Evolutionary conservation across 2,329 filamentous ascomycete species (phyloP), one percentile per base, ranked within the genome.

Genomic region (Pestalotiopsis sp.): DNA sequence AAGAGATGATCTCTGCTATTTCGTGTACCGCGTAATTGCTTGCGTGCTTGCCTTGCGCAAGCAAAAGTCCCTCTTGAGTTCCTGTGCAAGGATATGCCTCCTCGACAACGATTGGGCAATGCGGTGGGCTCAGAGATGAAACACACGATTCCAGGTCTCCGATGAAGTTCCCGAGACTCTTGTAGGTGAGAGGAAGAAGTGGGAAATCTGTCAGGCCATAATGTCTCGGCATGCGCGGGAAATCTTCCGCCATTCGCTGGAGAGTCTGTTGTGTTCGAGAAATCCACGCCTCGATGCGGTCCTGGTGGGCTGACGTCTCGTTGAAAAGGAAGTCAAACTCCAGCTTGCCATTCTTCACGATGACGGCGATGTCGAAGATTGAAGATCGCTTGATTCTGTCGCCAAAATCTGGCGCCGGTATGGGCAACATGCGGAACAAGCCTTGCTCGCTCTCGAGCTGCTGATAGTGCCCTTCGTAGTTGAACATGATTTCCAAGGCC

Each of bases 391-490:
- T 23, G 2, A 57, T 56, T 6, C 25, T 25, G 20, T 38, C n/a
- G 11, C 25, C 57, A 39, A 66, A 20, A 12, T 69, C 67, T 7
- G 62, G 52, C 11, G 67, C 56, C 36, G 67, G 67, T 4, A 68
- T 39, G 12, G 67, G 67, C 14, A 68, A 13, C 67, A 68, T 68
- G 11, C 56, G 45, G 56, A 68, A 68, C 14, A 68, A 27, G 31
- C 67, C 67, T n/a, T 66, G 63, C 6, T 61, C 49, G 7, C 27
- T 58, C 27, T 69, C 67, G 3, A 69, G 45, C 41, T 69, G 67
- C 38, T 69, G 67, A 17, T 66, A 69, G 27, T 66, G 63, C 11
- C 67, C 67, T 45, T 66, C 64, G 5, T 69, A 69, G 56, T 69
- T 69, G 63, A 69, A 66, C 14, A 69, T 41, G 25, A 69, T 57